Conservation (phyloP, 441 rosid genomes). For the Raphanus hybrid region DNA sequence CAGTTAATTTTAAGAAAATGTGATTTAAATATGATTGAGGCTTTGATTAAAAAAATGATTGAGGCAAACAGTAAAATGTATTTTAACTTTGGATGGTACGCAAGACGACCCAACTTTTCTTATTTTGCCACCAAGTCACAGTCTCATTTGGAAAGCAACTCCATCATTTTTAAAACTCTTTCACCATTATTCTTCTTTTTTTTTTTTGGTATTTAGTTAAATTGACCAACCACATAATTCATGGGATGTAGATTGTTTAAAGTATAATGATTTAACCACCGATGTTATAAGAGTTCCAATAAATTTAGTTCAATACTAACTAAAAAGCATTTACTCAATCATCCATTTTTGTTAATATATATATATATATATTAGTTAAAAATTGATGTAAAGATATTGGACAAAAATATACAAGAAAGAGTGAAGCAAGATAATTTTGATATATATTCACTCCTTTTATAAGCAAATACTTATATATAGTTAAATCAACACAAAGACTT, state of each 20-base stretch:
- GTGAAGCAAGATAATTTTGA: background rate
- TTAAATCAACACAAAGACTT: background rate
- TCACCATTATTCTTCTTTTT: background rate
- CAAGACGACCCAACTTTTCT: constrained; percentile 20
- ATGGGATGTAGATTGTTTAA: background rate
- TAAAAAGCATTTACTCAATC: background rate
- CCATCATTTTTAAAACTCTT: background rate
- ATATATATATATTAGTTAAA: background rate
- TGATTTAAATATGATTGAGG: constrained; percentile 11
- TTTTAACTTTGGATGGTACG: constrained; percentile 11
- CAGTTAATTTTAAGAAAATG: background rate
- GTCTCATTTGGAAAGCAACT: constrained; percentile 22
- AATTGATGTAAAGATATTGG: background rate
- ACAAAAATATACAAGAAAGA: background rate
- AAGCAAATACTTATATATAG: background rate
- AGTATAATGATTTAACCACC: background rate
- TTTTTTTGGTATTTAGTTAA: background rate
- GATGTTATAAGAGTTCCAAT: background rate
- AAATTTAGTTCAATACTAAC: background rate
- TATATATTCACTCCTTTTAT: background rate
- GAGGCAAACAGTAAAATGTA: constrained; percentile 3
- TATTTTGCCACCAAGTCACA: constrained; percentile 11
- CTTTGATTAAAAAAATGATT: background rate
- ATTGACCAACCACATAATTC: background rate
- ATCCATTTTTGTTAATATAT: background rate